These are phyloP conservation scores for Fonsecaea pugnacius DNA, from an alignment of 2,329 filamentous ascomycete species.

Conservation along the genomic window DNA sequence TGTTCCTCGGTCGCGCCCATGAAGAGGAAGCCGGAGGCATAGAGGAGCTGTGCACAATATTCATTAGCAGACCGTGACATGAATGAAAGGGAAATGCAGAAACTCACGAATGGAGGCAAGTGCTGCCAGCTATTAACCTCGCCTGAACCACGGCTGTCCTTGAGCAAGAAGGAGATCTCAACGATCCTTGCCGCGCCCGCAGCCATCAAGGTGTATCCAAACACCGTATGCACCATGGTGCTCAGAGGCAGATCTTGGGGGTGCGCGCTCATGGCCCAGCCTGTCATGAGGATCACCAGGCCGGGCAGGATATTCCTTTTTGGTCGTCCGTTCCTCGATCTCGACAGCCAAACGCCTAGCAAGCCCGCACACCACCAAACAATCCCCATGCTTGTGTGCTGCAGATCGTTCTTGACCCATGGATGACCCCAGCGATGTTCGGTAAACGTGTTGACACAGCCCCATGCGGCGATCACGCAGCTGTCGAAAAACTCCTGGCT, in stretches of 20 bases:
- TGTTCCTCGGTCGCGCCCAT: slow-evolving; percentile 98
- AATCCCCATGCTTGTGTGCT: slow-evolving; percentile 99
- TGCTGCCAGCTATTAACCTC: slow-evolving; percentile 76
- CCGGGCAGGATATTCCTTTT: slow-evolving; percentile 92
- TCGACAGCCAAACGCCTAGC: slow-evolving; percentile 88
- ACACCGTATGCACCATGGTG: slow-evolving; percentile 83
- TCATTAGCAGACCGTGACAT: slow-evolving; percentile 26
- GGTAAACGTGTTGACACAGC: slow-evolving; percentile 96
- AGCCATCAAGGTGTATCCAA: slow-evolving; percentile 94
- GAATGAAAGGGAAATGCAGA: neutral
- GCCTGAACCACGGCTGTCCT: slow-evolving; percentile 70
- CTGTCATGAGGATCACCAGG: slow-evolving; percentile 87
- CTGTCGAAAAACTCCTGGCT: slow-evolving; percentile 98
- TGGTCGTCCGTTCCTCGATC: slow-evolving; percentile 78
- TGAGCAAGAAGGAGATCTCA: slow-evolving; percentile 86
- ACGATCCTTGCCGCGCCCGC: slow-evolving; percentile 83
- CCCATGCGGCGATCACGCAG: slow-evolving; percentile 88
- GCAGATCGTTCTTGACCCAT: slow-evolving; percentile 93
- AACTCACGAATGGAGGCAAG: slow-evolving; percentile 70
- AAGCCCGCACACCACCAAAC: slow-evolving; percentile 97
- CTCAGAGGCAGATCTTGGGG: slow-evolving; percentile 83
- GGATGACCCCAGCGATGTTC: slow-evolving; percentile 89
- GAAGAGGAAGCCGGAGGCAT: slow-evolving; percentile 91
- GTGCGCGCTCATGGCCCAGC: slow-evolving; percentile 93
- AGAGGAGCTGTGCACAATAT: slow-evolving; percentile 68